phyloP scores from a whole-genome alignment of 371 early-diverging fungal genomes.

The Funneliformis caledonium region DNA sequence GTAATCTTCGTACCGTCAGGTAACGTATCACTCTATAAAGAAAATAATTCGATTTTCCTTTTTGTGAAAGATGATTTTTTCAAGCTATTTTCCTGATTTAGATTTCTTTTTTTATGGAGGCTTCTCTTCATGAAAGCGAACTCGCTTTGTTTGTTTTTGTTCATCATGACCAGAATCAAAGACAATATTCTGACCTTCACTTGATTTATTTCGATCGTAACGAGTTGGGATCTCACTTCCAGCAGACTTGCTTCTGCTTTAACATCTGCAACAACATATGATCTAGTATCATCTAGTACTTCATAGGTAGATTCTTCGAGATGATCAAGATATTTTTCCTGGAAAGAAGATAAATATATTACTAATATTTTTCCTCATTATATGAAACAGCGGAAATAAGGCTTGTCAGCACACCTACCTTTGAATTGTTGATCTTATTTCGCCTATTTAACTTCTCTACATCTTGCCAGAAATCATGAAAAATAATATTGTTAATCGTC shows the following conservation, averaged over 20 bases:
- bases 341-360: neutral
- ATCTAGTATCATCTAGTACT: neutral
- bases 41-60: neutral
- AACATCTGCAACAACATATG: constrained; percentile 8
- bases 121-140: neutral
- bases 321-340: neutral
- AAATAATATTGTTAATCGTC: neutral
- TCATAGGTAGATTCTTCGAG: neutral
- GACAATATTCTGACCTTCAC: too few relatives aligned
- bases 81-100: neutral
- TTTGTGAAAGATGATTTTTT: constrained; percentile 25
- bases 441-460: neutral
- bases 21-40: neutral
- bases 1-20: constrained; percentile 25
- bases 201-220: too few relatives aligned
- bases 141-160: neutral
- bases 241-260: neutral
- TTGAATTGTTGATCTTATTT: neutral
- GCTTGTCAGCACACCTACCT: neutral
- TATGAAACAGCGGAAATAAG: neutral
- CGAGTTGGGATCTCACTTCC: too few relatives aligned
- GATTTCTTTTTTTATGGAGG: neutral
- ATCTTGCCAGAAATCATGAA: constrained; percentile 11
- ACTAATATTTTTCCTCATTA: neutral
- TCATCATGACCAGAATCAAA: too few relatives aligned